phyloP scores from a whole-genome alignment of 306 rosid genomes.

The Lathyrus oleraceus region DNA sequence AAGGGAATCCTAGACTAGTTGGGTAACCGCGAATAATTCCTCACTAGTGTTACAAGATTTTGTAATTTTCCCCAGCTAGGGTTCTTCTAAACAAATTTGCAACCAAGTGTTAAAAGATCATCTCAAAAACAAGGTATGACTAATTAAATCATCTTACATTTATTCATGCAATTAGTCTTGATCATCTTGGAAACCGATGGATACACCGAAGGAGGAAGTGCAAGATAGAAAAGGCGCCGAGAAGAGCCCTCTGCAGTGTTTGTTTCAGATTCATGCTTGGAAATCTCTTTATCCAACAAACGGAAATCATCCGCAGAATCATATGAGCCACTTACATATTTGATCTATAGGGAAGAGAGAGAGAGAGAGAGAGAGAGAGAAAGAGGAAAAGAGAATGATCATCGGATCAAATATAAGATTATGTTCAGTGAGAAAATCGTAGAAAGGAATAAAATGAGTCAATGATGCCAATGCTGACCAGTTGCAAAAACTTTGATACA shows the following conservation, averaged over 20 bases:
- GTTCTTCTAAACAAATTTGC: conserved; percentile 6
- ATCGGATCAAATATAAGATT: background rate
- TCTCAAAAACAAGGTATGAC: conserved; percentile 24
- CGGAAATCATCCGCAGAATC: conserved; percentile 77
- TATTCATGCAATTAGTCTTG: conserved; percentile 74
- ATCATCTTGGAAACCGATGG: conserved; percentile 96
- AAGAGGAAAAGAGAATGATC: conserved; percentile 11
- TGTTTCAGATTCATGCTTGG: conserved; percentile 59
- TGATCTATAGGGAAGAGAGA: conserved; percentile 55
- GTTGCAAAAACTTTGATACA: conserved; percentile 70
- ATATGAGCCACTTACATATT: conserved; percentile 86
- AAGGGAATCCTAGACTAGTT: too few species aligned
- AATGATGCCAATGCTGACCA: conserved; percentile 60
- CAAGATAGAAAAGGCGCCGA: conserved; percentile 93
- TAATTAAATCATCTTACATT: conserved; percentile 60
- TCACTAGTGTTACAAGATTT: conserved; percentile 5
- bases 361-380: background rate
- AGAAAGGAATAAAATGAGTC: conserved; percentile 23
- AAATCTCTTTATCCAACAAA: conserved; percentile 79
- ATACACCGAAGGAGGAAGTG: conserved; percentile 98
- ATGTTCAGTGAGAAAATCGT: background rate
- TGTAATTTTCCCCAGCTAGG: conserved; percentile 3
- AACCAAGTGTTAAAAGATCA: conserved; percentile 3
- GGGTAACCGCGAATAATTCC: background rate
- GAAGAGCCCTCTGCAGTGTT: conserved; percentile 63